Conservation (phyloP, 2,329 filamentous ascomycete genomes). For the Fusarium humuli region DNA sequence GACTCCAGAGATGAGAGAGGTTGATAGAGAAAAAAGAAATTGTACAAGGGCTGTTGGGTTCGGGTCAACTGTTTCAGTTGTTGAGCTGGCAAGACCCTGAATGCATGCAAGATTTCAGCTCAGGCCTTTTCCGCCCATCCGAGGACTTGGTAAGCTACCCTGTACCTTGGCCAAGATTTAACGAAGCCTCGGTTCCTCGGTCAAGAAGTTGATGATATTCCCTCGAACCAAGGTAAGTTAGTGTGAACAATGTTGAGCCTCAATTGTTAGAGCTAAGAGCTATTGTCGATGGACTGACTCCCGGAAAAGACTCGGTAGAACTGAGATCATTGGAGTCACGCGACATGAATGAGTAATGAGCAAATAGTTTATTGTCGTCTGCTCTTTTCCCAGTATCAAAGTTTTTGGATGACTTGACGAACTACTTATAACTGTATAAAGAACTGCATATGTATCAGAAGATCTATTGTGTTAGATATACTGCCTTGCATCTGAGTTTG, state of each 20-base stretch:
- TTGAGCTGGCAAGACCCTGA: conserved; percentile 19
- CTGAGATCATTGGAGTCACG: conserved; percentile 41
- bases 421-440: background rate
- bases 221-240: background rate
- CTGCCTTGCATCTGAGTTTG: background rate
- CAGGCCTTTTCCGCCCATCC: background rate
- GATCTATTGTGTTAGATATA: background rate
- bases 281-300: background rate
- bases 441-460: background rate
- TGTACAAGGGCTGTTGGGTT: conserved; percentile 9
- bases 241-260: background rate
- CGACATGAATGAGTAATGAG: conserved; percentile 37
- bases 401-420: conserved; percentile 19
- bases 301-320: conserved; percentile 48
- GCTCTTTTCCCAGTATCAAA: background rate
- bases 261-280: background rate
- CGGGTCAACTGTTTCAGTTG: conserved; percentile 18
- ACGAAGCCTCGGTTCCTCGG: background rate
- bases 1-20: background rate
- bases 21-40: conserved; percentile 1
- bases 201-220: background rate
- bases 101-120: background rate
- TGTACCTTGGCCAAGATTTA: background rate
- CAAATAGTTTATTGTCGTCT: conserved; percentile 23
- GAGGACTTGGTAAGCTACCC: background rate